Evolutionary conservation across 192 early-diverging fungal genomes (phyloP), one percentile per base, ranked within the genome.

Genomic region (Podila epicladia): DNA sequence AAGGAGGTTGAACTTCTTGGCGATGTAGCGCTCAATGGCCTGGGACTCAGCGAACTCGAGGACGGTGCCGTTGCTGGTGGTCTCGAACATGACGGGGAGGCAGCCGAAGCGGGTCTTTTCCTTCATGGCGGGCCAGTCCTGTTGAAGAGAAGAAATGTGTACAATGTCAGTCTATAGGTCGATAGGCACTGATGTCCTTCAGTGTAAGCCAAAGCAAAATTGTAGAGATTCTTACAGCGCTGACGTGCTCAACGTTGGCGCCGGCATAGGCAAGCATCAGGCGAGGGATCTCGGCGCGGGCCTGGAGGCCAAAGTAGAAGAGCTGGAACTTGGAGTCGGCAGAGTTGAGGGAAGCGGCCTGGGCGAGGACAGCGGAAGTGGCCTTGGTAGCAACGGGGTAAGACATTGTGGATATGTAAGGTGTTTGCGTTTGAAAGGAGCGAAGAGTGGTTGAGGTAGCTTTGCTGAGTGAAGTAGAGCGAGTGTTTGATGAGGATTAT

Each of bases 11-110:
- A 83, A 83, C 53, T 76, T 71, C 45, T 53, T 33, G 24, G 74
- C 62, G 3, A 83, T 55, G 63, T 83, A 69, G 41, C 82, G 69
- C 53, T 83, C 82, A 28, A 83, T 77, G 9, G 67, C 69, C 15
- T 32, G n/a, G 33, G 69, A 48, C 55, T 83, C 73, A 38, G 62
- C 26, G 6, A 83, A 22, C 28, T 74, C 72, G 61, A 83, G 58
- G 19, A 70, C 62, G 7, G 53, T 63, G 48, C 75, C 70, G 38
- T 61, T 17, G 4, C 32, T 24, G 15, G 61, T 61, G 38, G 74
- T 73, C 63, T 83, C 74, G 41, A 59, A 66, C 0, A 77, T 63
- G 29, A 63, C 62, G 8, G 72, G 72, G 19, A 73, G 13, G 29
- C 35, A 20, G n/a, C 72, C 72, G 61, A 58, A 73, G 41, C 64